phyloP scores from a whole-genome alignment of 2,329 filamentous ascomycete species.

The Lachnellula arida region DNA sequence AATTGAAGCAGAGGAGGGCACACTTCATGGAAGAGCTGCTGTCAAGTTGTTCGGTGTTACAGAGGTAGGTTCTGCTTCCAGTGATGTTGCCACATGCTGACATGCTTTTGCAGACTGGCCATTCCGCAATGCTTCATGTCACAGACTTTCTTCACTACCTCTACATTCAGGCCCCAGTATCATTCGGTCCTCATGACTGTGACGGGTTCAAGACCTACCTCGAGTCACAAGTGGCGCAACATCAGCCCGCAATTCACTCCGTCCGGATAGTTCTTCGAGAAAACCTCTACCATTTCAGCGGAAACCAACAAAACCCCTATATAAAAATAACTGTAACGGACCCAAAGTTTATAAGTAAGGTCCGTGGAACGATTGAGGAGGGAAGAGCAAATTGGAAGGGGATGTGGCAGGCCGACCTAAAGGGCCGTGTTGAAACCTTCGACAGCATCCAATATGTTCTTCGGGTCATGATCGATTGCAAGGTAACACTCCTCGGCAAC shows the following conservation, averaged over 20 bases:
- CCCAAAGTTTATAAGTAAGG: conserved; percentile 73
- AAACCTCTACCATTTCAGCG: conserved; percentile 91
- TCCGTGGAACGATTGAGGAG: conserved; percentile 70
- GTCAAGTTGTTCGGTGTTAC: conserved; percentile 95
- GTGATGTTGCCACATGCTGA: conserved; percentile 12
- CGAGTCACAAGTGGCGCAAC: conserved; percentile 70
- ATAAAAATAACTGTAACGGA: conserved; percentile 91
- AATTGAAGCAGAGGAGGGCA: conserved; percentile 92
- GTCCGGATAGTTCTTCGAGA: conserved; percentile 80
- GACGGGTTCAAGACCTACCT: conserved; percentile 73
- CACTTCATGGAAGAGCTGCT: conserved; percentile 66
- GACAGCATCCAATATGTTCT: conserved; percentile 95
- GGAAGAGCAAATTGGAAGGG: conserved; percentile 83
- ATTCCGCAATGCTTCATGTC: conserved; percentile 92
- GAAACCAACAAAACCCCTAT: conserved; percentile 86
- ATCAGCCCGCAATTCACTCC: conserved; percentile 70
- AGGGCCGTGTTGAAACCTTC: conserved; percentile 77
- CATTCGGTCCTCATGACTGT: conserved; percentile 76
- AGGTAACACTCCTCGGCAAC: conserved; percentile 44
- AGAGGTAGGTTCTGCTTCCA: conserved; percentile 45
- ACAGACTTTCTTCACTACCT: conserved; percentile 96
- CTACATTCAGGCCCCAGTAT: conserved; percentile 81
- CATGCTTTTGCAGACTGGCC: conserved; percentile 49
- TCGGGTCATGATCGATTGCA: conserved; percentile 96
- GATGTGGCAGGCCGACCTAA: conserved; percentile 69